Evolutionary conservation across 345 rosid genomes (phyloP), one percentile per base, ranked within the genome.

Genomic region (Linum trigynum): DNA sequence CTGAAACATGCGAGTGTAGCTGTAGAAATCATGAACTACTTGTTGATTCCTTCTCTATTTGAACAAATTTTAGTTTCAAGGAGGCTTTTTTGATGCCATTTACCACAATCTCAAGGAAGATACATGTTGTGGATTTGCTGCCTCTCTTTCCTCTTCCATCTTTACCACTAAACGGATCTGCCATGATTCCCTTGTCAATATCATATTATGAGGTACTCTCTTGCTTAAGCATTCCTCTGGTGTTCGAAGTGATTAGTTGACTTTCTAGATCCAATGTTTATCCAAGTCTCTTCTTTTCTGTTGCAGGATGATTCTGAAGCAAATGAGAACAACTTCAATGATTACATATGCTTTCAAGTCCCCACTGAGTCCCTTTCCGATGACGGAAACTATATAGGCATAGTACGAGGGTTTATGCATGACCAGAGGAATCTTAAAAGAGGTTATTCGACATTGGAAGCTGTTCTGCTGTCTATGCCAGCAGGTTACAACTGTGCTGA

Each of bases 31-130:
- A 23, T 1, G 0, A 23, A 23, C 32, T 23, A 0, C 32, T 23
- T 23, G 32, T 23, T 23, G 32, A 23, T 23, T 23, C 0, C 32
- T 23, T 23, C 0, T 23, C 32, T 23, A 23, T 23, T 23, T 23
- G 32, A 23, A 23, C 32, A 23, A 23, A 23, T 23, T 23, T 23
- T 79, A 92, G 94, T 75, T 86, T 87, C 80, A 87, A 86, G 86
- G 82, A 80, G 78, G 95, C 95, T 72, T 86, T 88, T 70, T 78
- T 73, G 67, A 85, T 82, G 90, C 97, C 95, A 64, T 91, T 87
- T 73, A 77, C 88, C 64, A 72, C 97, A 11, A 83, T 89, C 71
- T 87, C 97, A 32, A 71, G 75, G 59, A 84, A 82, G 83, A 83
- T 91, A 75, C 66, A 80, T 64, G 86, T 84, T 65, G 73, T 77